phyloP scores from a whole-genome alignment of 2,329 filamentous ascomycete genomes.

The Fusarium decemcellulare region DNA sequence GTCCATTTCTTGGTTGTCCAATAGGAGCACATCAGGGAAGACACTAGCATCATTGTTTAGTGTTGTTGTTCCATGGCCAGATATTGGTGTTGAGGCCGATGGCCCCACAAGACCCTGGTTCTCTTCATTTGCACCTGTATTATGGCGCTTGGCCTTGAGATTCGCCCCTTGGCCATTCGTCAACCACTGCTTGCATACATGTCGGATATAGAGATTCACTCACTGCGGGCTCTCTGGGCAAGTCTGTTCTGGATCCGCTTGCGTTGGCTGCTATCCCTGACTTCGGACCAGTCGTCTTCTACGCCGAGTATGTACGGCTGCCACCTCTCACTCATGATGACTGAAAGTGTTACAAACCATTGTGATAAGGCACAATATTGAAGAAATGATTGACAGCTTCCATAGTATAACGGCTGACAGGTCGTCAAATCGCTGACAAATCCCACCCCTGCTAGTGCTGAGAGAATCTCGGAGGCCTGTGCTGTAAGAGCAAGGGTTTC shows the following conservation, averaged over 20 bases:
- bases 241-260: slow-evolving; percentile 40
- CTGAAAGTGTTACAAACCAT: neutral
- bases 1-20: neutral
- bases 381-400: too few species aligned
- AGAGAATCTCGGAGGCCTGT: neutral
- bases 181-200: neutral
- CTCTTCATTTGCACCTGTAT: neutral
- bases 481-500: neutral
- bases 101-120: neutral
- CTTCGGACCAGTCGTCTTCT: slow-evolving; percentile 28
- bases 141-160: neutral
- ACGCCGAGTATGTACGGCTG: slow-evolving; percentile 11
- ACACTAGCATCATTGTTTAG: neutral
- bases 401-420: too few species aligned
- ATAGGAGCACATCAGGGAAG: neutral
- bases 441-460: neutral
- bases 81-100: neutral
- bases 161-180: neutral
- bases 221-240: slow-evolving; percentile 33
- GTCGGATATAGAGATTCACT: neutral
- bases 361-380: too few species aligned
- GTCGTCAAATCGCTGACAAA: slow-evolving; percentile 9
- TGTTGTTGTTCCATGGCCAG: neutral
- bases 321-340: neutral
- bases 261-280: slow-evolving; percentile 23